Conservation (phyloP, 2,329 filamentous ascomycete genomes). For the Chaetomium strumarium region DNA sequence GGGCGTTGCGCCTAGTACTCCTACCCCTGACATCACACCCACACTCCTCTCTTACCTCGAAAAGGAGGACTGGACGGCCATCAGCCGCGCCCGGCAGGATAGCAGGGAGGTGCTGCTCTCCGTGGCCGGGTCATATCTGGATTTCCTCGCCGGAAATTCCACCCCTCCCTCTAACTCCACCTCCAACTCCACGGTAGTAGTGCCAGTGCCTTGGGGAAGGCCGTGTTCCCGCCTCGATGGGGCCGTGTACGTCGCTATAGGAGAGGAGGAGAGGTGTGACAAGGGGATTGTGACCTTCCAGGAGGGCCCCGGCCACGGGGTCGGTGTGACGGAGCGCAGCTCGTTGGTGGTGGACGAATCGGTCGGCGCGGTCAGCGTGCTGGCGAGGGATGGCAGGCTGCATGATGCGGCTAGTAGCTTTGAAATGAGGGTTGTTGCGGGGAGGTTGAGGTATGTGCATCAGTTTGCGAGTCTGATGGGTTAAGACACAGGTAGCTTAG, state of each 20-base stretch:
- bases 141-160: background rate
- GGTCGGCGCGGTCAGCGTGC: conserved; percentile 1
- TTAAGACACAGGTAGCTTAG: too few relatives aligned
- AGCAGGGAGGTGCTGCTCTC: background rate
- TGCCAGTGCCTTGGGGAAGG: background rate
- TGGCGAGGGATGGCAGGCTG: conserved; percentile 1
- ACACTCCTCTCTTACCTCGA: too few relatives aligned
- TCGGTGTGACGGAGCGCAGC: background rate
- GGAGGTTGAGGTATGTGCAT: conserved; percentile 6
- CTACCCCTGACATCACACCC: too few relatives aligned
- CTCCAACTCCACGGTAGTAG: too few relatives aligned
- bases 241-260: background rate
- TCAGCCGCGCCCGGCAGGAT: background rate
- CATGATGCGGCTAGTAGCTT: background rate
- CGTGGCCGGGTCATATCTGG: background rate
- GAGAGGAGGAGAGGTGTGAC: background rate
- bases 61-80: background rate
- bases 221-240: background rate
- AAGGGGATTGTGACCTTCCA: background rate
- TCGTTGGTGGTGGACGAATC: background rate
- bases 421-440: conserved; percentile 7
- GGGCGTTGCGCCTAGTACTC: too few relatives aligned
- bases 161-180: too few relatives aligned
- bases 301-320: too few relatives aligned
- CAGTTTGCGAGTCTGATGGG: background rate